Evolutionary conservation across 371 early-diverging fungal genomes (phyloP), one percentile per base, ranked within the genome.

Genomic region (Blakeslea trispora): DNA sequence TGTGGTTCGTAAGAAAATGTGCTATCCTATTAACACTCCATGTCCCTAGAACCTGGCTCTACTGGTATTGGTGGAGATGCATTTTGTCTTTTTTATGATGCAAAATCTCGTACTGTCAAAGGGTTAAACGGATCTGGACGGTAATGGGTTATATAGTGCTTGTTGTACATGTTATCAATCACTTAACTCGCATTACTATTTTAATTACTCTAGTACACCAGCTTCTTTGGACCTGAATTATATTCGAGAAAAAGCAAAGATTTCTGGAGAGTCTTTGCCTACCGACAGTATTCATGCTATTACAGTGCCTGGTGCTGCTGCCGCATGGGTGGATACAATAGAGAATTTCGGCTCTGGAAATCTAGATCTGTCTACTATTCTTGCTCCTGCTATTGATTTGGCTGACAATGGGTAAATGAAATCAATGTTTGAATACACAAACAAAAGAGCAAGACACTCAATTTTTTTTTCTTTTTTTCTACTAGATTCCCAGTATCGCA

Each of bases 61-160:
- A 92, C 94, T 15, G 97, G 97, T 10, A 85, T 95, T 55, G 97
- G 97, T 41, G 97, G 97, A 39, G 97, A 95, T 64, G 87, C 86
- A 40, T 96, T 96, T 68, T 86, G 91, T 57, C 76, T 96, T 14
- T 90, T 85, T 61, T 92, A 88, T 67, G 79, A 86, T 57, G 84
- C 86, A 32, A 86, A 80, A 47, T 63, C 69, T 8, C 74, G 77
- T 28, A 69, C 62, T 1, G 88, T 91, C 15, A 64, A 70, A 32
- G 89, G 81, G 0, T 59, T 89, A 14, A 93, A 93, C 69, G 93
- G 89, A 15, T 89, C 88, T 17, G 91, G 92, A 50, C 81, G 88
- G 81, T 75, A 75, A 21, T 24, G 5, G 7, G 13, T 22, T 15
- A 37, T 7, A 45, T 35, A 21, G 18, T 21, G 22, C 10, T n/a